These are phyloP conservation scores for Fraxinus floribunda DNA, from an alignment of 305 asterid genomes.

Conservation along the genomic window DNA sequence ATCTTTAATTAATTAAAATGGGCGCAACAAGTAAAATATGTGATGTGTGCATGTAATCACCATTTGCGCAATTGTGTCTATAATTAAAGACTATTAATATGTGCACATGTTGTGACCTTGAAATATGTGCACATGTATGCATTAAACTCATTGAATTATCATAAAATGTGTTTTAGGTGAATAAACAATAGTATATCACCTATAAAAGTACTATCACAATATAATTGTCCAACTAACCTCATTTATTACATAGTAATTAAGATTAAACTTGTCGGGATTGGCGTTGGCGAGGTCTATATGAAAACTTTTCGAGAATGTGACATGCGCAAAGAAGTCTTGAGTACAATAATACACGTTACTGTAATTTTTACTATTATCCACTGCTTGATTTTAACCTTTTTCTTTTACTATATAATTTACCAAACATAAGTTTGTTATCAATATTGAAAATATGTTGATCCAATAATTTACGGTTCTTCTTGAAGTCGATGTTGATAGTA, in stretches of 20 bases:
- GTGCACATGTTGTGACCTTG: neutral
- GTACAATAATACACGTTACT: neutral
- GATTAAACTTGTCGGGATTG: neutral
- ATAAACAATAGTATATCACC: neutral
- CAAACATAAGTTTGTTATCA: neutral
- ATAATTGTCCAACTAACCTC: neutral
- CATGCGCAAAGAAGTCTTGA: neutral
- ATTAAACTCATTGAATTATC: neutral
- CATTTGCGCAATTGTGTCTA: neutral
- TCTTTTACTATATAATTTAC: neutral
- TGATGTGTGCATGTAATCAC: neutral
- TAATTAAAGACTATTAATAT: neutral
- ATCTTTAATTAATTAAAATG: neutral
- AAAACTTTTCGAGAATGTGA: neutral
- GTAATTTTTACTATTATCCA: neutral
- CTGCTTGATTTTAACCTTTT: neutral
- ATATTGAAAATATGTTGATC: neutral
- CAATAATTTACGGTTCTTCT: slow-evolving; percentile 29
- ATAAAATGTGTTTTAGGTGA: neutral
- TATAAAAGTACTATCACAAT: neutral
- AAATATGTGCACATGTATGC: neutral
- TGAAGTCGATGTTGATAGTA: slow-evolving; percentile 1
- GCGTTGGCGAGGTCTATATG: neutral
- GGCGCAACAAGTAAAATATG: neutral
- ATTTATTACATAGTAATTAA: neutral